Evolutionary conservation across 306 rosid genomes (phyloP).

Genomic region (Lathyrus oleraceus): DNA sequence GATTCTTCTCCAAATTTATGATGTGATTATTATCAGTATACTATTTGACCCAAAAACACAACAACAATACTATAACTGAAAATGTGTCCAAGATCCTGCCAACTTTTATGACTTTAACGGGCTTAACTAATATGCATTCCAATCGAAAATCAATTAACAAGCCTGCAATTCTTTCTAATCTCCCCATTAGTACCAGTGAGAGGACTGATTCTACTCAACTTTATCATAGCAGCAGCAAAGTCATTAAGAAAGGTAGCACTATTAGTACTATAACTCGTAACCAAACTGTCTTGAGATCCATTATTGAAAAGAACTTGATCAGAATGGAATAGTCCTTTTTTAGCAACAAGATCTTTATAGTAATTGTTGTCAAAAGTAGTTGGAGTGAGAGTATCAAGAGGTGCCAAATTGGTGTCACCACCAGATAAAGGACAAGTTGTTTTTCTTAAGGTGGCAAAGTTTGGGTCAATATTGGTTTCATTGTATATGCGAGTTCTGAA

Average conservation of each 20-base stretch:
- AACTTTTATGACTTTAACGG: too few species aligned
- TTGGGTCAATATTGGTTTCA: conserved; percentile 60
- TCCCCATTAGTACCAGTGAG: conserved; percentile 68
- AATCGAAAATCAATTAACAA: conserved; percentile 42
- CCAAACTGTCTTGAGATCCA: conserved; percentile 67
- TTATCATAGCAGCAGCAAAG: conserved; percentile 74
- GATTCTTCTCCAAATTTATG: too few species aligned
- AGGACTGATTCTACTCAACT: conserved; percentile 62
- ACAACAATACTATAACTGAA: not conserved
- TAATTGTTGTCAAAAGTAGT: conserved; percentile 63
- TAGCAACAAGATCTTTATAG: conserved; percentile 45
- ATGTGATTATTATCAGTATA: too few species aligned
- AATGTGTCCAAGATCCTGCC: not conserved
- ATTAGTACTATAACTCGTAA: conserved; percentile 46
- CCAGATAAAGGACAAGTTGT: conserved; percentile 56
- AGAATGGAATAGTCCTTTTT: conserved; percentile 68
- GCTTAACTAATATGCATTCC: not conserved
- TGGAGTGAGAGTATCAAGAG: conserved; percentile 51
- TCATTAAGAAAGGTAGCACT: conserved; percentile 43
- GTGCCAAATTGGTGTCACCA: conserved; percentile 64
- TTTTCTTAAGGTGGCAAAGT: conserved; percentile 48
- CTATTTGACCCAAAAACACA: not conserved
- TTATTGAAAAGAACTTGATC: conserved; percentile 71
- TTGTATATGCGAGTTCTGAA: conserved; percentile 69
- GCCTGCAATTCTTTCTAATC: conserved; percentile 65